Conservation (phyloP, 805 yeast species). For the Yarrowia sp. region DNA sequence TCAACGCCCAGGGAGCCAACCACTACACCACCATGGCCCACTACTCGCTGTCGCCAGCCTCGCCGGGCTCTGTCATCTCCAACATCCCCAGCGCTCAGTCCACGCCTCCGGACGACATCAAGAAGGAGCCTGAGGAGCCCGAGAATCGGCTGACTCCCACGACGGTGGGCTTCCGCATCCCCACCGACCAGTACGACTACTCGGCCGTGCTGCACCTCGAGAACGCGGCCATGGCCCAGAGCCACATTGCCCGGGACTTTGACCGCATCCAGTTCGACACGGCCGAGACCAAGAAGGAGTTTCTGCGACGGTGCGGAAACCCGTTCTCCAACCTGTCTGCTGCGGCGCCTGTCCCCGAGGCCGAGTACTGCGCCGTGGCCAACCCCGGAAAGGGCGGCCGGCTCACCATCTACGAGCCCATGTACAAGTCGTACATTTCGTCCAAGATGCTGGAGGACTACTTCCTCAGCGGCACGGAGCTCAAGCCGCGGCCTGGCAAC, state of each 20-base stretch:
- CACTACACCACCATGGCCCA: constrained; percentile 2
- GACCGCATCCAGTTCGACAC: constrained; percentile 1
- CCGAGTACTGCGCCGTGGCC: background rate
- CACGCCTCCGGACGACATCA: background rate
- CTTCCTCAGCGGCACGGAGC: background rate
- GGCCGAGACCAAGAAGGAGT: background rate
- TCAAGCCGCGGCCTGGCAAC: background rate
- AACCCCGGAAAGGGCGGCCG: constrained; percentile 1
- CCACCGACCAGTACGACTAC: background rate
- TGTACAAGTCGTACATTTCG: constrained; percentile 20
- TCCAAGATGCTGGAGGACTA: constrained; percentile 6
- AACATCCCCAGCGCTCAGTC: background rate
- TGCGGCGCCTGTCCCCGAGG: background rate
- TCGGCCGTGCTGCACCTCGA: background rate
- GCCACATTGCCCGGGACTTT: background rate
- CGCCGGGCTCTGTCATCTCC: background rate
- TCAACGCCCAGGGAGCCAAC: background rate
- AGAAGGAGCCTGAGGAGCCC: background rate
- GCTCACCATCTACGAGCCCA: constrained; percentile 8
- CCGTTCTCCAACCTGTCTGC: constrained; percentile 6
- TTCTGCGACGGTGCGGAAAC: constrained; percentile 10
- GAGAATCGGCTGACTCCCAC: background rate
- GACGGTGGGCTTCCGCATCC: background rate
- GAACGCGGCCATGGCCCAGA: background rate
- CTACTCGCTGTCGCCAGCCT: constrained; percentile 7